Base-by-base conservation (phyloP, 441 rosid genomes). In the Pelargonium cotyledonis region DNA sequence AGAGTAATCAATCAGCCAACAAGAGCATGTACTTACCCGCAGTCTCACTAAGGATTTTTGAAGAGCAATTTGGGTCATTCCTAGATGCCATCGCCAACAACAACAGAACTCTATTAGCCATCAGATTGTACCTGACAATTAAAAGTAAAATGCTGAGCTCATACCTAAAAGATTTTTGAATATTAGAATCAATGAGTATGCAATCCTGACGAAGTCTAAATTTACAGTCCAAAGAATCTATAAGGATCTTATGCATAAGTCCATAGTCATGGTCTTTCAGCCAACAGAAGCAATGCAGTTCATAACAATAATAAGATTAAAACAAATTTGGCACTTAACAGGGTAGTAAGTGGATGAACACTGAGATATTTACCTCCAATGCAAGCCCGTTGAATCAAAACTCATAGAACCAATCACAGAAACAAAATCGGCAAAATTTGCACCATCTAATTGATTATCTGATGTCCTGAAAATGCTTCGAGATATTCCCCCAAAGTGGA, bases 91-190 rank as follows among this genome's bases (percentile, higher is more conserved):
- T 88, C 74, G 97, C 96, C 84, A 95, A 80, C 80, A 95, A 82
- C 80, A 95, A 90, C 75, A 95, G 83, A 75, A 92, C 91, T 82
- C 99, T 87, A 83, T 95, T 95, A 73, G 99, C 99, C 97, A 95
- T 95, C 80, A 95, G 82, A 81, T 95, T 95, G 79, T 95, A 92
- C 88, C 98, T 95, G 85, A 57, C 67, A 72, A 35, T 69, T 51
- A 71, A 67, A 73, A 66, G 72, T 66, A 70, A 70, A 49, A 71
- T 38, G 68, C 71, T 6, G 62, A 40, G 29, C 16, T 63, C 44
- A 73, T 62, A 60, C 65, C 66, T 1, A 63, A 21, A 43, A 41
- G 26, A 19, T 40, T 31, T 18, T 43, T 55, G n/a, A 8, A 53
- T 14, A 46, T 49, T 14, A 14, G 8, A 23, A 15, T 53, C 43